Conservation (phyloP, 2,329 filamentous ascomycete genomes). For the Ceratocystiopsis brevicomis region DNA sequence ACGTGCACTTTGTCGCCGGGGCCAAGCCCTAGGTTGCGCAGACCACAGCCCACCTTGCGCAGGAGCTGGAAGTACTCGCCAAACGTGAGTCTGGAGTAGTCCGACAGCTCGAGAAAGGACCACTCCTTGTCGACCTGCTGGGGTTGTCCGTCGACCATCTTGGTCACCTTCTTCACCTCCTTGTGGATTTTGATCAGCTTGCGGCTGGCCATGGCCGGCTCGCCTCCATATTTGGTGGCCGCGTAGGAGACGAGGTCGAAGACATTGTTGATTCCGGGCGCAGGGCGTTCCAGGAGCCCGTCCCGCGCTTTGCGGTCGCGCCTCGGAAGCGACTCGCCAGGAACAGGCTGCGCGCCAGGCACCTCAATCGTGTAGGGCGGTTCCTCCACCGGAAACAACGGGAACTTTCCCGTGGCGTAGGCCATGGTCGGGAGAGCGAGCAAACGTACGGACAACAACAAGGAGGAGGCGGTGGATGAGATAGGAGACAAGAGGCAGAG, state of each 20-base stretch:
- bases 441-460: not conserved
- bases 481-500: not conserved
- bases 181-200: constrained; percentile 59
- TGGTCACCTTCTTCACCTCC: constrained; percentile 79
- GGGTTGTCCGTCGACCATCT: constrained; percentile 65
- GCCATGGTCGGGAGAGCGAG: constrained; percentile 1
- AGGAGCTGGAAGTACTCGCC: constrained; percentile 56
- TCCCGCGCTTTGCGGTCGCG: constrained; percentile 55
- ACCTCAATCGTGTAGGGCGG: constrained; percentile 60
- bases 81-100: constrained; percentile 61
- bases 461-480: not conserved
- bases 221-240: constrained; percentile 41
- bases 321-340: constrained; percentile 71
- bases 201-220: constrained; percentile 50
- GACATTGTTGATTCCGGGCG: constrained; percentile 51
- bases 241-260: constrained; percentile 61
- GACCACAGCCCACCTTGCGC: constrained; percentile 49
- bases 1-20: constrained; percentile 55
- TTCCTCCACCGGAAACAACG: constrained; percentile 42
- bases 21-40: constrained; percentile 55
- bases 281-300: constrained; percentile 46
- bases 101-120: constrained; percentile 71
- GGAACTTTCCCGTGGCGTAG: constrained; percentile 22
- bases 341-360: constrained; percentile 44
- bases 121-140: constrained; percentile 75